Evolutionary conservation across 164 flowering plant species (phyloP), one percentile per base, ranked within the genome.

Genomic region (Cinnamomum micranthum): DNA sequence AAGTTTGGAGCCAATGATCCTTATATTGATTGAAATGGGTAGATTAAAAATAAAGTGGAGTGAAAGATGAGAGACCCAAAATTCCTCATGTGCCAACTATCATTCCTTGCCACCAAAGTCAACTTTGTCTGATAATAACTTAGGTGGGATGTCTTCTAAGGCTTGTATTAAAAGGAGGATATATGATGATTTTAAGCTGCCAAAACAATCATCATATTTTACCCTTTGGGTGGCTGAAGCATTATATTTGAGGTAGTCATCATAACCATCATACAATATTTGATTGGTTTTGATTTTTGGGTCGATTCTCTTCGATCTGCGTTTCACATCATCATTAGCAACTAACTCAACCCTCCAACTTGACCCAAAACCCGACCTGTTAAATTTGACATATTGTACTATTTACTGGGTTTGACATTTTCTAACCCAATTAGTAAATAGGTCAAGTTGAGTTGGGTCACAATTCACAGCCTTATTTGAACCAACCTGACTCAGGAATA

Each of bases 81-180:
- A 67, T 14, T 4, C 68, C 17, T 23, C 75, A 73, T 64, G 35
- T 72, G 74, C 19, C 58, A 4, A 64, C 51, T 22, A 65, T 73
- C 75, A 64, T 64, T 50, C 63, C 75, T 64, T 65, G 13, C 33
- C 69, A 55, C 15, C 25, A 67, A 23, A 66, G 76, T 74, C 63
- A 50, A 65, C 33, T 23, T 23, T 74, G 25, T 6, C 25, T 66
- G 25, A 74, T 74, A 15, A 74, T 66, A 24, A 28, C 70, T 20
- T 50, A 47, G 70, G 23, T 55, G 64, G 69, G 69, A 65, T 73
- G 69, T 67, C 75, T 73, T 50, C 59, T 25, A 60, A 72, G 74
- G 55, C 27, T 60, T 35, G 51, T n/a, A 33, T 33, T 41, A 41
- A 58, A 62, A 62, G 51, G 67, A 60, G 23, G 25, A 23, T 31